These are phyloP conservation scores for Fusarium sp. DNA, from an alignment of 2,329 filamentous ascomycete genomes.

Conservation along the genomic window DNA sequence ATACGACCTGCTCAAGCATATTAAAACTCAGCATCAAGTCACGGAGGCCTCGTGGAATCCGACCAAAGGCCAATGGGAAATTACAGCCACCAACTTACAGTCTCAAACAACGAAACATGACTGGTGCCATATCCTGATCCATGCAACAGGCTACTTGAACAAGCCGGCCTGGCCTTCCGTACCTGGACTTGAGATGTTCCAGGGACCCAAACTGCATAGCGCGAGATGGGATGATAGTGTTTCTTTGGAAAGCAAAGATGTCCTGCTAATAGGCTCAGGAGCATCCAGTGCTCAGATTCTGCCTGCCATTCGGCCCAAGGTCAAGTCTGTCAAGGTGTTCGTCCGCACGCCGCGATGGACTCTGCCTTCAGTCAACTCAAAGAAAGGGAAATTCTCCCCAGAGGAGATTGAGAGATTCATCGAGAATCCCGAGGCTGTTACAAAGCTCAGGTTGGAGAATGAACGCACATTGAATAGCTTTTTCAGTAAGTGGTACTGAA, in stretches of 20 bases:
- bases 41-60: slow-evolving; percentile 5
- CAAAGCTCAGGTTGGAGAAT: slow-evolving; percentile 11
- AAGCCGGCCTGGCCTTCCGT: slow-evolving; percentile 17
- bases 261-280: slow-evolving; percentile 20
- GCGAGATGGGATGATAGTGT: slow-evolving; percentile 10
- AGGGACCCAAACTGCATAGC: slow-evolving; percentile 16
- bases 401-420: slow-evolving; percentile 12
- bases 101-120: background rate
- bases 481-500: slow-evolving; percentile 2
- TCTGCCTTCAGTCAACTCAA: slow-evolving; percentile 25
- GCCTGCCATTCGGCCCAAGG: slow-evolving; percentile 6
- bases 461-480: slow-evolving; percentile 23
- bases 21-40: background rate
- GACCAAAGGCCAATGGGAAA: slow-evolving; percentile 9
- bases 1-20: slow-evolving; percentile 5
- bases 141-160: slow-evolving; percentile 28
- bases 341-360: slow-evolving; percentile 25
- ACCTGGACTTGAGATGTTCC: slow-evolving; percentile 10
- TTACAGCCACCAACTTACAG: background rate
- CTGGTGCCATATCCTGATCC: slow-evolving; percentile 21
- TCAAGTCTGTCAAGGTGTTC: slow-evolving; percentile 18
- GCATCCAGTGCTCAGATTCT: slow-evolving; percentile 26
- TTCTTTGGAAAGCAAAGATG: slow-evolving; percentile 12
- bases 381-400: background rate
- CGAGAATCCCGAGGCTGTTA: background rate